These are phyloP conservation scores for Orbilia blumenaviensis DNA, from an alignment of 2,329 filamentous ascomycete genomes.

Conservation along the genomic window DNA sequence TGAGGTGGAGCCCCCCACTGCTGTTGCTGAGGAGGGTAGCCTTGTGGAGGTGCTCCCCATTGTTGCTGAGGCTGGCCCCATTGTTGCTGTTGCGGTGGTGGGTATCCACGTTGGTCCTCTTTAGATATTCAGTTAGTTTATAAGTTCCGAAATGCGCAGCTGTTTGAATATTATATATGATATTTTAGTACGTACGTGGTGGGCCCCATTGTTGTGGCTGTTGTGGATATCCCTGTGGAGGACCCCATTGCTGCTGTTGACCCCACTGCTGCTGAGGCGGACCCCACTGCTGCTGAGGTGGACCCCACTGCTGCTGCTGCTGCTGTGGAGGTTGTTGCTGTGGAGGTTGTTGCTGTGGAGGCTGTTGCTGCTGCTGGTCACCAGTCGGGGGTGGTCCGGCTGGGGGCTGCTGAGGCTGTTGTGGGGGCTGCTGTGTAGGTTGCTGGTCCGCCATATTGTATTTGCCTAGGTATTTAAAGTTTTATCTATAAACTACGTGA, in stretches of 20 bases:
- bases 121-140: too few relatives aligned
- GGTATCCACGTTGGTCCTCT: too few relatives aligned
- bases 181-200: too few relatives aligned
- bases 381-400: background rate
- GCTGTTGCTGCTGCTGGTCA: slow-evolving; percentile 6
- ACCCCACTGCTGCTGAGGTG: slow-evolving; percentile 16
- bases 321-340: slow-evolving; percentile 3
- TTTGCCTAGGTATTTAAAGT: too few relatives aligned
- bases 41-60: slow-evolving; percentile 1
- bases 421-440: slow-evolving; percentile 8
- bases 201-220: background rate
- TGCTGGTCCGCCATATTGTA: slow-evolving; percentile 23
- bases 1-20: slow-evolving; percentile 37
- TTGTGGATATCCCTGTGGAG: slow-evolving; percentile 2
- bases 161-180: too few relatives aligned
- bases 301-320: slow-evolving; percentile 15
- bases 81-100: background rate
- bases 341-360: slow-evolving; percentile 10
- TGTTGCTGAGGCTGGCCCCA: slow-evolving; percentile 14
- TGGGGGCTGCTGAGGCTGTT: background rate
- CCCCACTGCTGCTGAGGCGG: slow-evolving; percentile 31
- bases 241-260: slow-evolving; percentile 28
- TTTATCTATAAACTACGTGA: background rate
- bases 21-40: slow-evolving; percentile 38
- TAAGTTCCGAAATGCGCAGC: too few relatives aligned